phyloP scores from a whole-genome alignment of 2,329 filamentous ascomycete species.

The Trichoderma lentiforme region DNA sequence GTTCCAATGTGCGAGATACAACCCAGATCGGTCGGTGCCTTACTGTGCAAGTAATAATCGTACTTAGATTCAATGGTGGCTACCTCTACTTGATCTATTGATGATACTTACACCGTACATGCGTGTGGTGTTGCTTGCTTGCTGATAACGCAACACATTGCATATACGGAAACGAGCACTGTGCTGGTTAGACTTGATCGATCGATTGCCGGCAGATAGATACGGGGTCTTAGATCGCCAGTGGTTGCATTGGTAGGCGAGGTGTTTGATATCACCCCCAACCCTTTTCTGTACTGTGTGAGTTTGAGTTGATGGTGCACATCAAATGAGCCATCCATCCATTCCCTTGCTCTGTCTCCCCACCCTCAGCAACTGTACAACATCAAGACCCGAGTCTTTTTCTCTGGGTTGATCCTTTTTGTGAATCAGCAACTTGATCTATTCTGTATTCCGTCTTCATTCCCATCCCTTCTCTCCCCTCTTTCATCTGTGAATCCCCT shows the following conservation, averaged over 20 bases:
- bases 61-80: neutral
- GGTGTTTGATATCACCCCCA: neutral
- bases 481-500: neutral
- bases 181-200: neutral
- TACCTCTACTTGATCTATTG: neutral
- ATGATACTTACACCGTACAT: neutral
- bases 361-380: neutral
- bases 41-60: neutral
- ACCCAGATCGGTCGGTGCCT: neutral
- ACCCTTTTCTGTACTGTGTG: neutral
- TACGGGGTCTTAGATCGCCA: neutral
- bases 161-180: neutral
- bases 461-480: too few relatives aligned
- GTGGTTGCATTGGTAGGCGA: neutral
- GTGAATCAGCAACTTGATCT: neutral
- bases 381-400: neutral
- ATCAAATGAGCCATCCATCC: neutral
- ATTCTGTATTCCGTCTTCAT: too few relatives aligned
- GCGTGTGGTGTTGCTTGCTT: neutral
- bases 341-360: neutral
- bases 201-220: slow-evolving; percentile 7
- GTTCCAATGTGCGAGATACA: neutral
- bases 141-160: neutral
- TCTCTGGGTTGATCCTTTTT: neutral
- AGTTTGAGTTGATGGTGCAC: neutral